Evolutionary conservation across 2,329 filamentous ascomycete species (phyloP).

Genomic region (Penicillium oxalicum): DNA sequence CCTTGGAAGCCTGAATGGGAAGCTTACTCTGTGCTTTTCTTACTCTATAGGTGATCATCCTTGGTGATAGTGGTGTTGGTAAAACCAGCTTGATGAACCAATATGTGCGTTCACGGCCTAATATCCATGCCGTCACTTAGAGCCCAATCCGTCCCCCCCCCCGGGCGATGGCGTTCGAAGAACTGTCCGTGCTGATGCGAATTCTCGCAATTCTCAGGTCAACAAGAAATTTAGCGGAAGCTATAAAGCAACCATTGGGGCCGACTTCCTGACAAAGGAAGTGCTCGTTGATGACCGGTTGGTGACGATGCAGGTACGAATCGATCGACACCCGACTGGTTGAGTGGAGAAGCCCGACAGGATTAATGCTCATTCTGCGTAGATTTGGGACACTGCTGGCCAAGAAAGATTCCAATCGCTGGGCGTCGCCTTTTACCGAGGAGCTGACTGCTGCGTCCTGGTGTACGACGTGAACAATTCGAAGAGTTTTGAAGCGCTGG

Average conservation of each 20-base stretch:
- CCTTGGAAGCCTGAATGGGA: background rate
- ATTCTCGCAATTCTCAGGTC: constrained; percentile 55
- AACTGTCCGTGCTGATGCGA: constrained; percentile 11
- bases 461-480: constrained; percentile 99
- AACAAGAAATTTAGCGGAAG: constrained; percentile 99
- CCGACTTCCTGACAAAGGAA: constrained; percentile 97
- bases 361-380: constrained; percentile 1
- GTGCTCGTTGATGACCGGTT: constrained; percentile 94
- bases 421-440: constrained; percentile 94
- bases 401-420: constrained; percentile 97
- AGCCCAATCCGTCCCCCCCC: too few relatives aligned
- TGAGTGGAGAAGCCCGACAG: too few relatives aligned
- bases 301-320: constrained; percentile 89
- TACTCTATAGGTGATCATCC: constrained; percentile 77
- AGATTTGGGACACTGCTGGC: constrained; percentile 97
- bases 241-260: constrained; percentile 99
- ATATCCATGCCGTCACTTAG: background rate
- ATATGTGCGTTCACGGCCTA: constrained; percentile 67
- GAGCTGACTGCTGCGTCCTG: constrained; percentile 94
- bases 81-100: constrained; percentile 99
- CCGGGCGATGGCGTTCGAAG: constrained; percentile 6
- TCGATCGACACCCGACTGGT: background rate
- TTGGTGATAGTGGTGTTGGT: constrained; percentile 96
- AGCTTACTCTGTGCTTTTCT: constrained; percentile 5
- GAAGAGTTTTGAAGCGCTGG: constrained; percentile 96